Conservation (phyloP, 768 basidiomycete genomes). For the Termitomyces eurrhizus region DNA sequence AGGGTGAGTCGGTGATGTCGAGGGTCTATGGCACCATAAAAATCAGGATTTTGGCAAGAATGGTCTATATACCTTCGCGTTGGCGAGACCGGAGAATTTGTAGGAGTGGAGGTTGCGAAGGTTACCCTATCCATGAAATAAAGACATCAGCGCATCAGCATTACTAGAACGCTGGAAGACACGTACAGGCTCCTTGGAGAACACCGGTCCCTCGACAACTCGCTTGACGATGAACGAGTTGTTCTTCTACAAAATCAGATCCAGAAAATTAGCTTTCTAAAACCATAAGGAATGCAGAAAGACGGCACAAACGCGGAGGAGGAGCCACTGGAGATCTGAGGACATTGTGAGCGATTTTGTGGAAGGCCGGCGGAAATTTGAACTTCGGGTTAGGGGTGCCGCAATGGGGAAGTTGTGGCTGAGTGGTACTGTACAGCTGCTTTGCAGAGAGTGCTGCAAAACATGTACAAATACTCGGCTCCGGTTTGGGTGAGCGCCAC, state of each 20-base stretch:
- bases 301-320: conserved; percentile 65
- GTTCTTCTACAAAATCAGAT: conserved; percentile 53
- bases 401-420: conserved; percentile 30
- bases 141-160: background rate
- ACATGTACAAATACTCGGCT: conserved; percentile 24
- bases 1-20: conserved; percentile 51
- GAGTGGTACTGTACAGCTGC: conserved; percentile 36
- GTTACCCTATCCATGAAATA: conserved; percentile 56
- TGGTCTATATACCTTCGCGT: conserved; percentile 57
- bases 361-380: conserved; percentile 13
- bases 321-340: conserved; percentile 90
- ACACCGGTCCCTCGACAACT: conserved; percentile 64
- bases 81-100: conserved; percentile 89
- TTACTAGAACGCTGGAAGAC: background rate
- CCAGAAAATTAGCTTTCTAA: background rate
- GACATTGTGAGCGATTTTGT: conserved; percentile 60
- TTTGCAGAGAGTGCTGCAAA: conserved; percentile 16
- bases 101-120: conserved; percentile 84
- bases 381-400: conserved; percentile 14
- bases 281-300: background rate
- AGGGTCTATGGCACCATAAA: conserved; percentile 46
- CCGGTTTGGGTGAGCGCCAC: conserved; percentile 1
- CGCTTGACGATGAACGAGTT: conserved; percentile 87
- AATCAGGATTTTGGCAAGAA: background rate
- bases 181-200: conserved; percentile 83